Conservation (phyloP, 2,329 filamentous ascomycete genomes). For the Podosphaera xanthii region DNA sequence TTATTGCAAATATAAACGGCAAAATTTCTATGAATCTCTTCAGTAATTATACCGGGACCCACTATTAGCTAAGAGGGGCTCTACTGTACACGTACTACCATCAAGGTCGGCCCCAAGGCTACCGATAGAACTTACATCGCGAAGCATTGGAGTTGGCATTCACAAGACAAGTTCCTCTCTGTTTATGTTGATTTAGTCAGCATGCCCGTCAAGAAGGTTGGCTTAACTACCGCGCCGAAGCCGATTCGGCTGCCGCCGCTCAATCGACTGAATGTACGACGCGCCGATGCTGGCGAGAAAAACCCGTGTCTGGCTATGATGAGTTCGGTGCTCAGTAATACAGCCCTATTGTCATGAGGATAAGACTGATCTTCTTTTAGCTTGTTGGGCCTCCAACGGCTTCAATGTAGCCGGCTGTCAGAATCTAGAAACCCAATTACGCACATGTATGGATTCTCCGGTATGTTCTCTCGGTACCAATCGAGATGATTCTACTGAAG, state of each 20-base stretch:
- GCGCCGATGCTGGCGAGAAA: constrained; percentile 35
- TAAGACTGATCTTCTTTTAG: constrained; percentile 20
- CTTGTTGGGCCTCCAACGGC: constrained; percentile 66
- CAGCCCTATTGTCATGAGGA: neutral
- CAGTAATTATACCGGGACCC: too few relatives aligned
- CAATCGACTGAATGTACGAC: constrained; percentile 38
- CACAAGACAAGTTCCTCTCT: neutral
- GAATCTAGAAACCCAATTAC: constrained; percentile 34
- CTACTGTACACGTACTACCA: too few relatives aligned
- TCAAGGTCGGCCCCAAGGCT: too few relatives aligned
- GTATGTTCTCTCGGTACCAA: constrained; percentile 22
- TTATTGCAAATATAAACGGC: too few relatives aligned
- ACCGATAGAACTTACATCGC: too few relatives aligned
- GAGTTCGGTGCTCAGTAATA: constrained; percentile 41
- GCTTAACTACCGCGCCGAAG: constrained; percentile 12
- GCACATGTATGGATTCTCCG: constrained; percentile 60
- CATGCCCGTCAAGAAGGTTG: constrained; percentile 16
- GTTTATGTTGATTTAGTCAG: neutral
- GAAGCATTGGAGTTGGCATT: neutral
- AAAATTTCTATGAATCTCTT: too few relatives aligned
- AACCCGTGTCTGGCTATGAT: constrained; percentile 45
- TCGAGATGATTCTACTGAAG: neutral
- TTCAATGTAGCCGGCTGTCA: constrained; percentile 38
- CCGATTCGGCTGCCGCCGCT: constrained; percentile 28
- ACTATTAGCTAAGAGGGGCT: too few relatives aligned